Conservation (phyloP, 2,329 filamentous ascomycete species). For the Beauveria brongniartii region DNA sequence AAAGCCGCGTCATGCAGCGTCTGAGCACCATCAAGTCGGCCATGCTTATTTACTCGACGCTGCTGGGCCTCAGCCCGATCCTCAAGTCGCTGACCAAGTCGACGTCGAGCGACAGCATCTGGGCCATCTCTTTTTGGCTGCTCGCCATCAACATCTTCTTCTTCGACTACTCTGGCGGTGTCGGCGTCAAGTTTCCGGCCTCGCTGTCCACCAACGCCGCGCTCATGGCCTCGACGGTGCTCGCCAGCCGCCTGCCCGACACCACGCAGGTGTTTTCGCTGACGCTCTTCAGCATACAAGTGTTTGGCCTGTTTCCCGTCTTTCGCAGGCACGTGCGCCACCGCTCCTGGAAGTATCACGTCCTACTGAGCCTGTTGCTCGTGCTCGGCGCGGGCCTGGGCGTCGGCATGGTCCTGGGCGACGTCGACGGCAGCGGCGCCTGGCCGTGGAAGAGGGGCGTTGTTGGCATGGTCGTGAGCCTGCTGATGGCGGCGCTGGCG, state of each 20-base stretch:
- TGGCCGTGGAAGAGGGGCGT: slow-evolving; percentile 50
- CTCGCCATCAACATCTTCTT: slow-evolving; percentile 95
- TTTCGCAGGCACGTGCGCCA: slow-evolving; percentile 84
- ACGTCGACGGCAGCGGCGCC: slow-evolving; percentile 28
- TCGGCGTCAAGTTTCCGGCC: slow-evolving; percentile 57
- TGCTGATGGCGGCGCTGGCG: slow-evolving; percentile 63
- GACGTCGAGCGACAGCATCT: slow-evolving; percentile 90
- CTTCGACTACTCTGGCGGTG: slow-evolving; percentile 82
- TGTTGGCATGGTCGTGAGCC: slow-evolving; percentile 67
- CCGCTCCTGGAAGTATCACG: slow-evolving; percentile 73
- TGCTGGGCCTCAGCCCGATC: slow-evolving; percentile 88
- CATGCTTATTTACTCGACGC: slow-evolving; percentile 82
- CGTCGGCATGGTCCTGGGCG: slow-evolving; percentile 55
- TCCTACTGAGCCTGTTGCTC: slow-evolving; percentile 64
- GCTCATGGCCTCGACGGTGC: slow-evolving; percentile 89
- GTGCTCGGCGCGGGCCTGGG: slow-evolving; percentile 75
- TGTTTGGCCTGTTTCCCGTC: slow-evolving; percentile 96
- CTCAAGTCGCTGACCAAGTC: slow-evolving; percentile 93
- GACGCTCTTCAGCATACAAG: slow-evolving; percentile 92
- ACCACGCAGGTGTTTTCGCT: slow-evolving; percentile 93
- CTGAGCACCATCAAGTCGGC: slow-evolving; percentile 86
- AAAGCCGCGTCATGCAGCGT: slow-evolving; percentile 40
- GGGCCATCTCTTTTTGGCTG: slow-evolving; percentile 91
- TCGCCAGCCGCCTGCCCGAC: slow-evolving; percentile 79
- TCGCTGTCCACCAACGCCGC: slow-evolving; percentile 89